These are phyloP conservation scores for Coemansia brasiliensis DNA, from an alignment of 192 early-diverging fungal genomes.

Conservation along the genomic window DNA sequence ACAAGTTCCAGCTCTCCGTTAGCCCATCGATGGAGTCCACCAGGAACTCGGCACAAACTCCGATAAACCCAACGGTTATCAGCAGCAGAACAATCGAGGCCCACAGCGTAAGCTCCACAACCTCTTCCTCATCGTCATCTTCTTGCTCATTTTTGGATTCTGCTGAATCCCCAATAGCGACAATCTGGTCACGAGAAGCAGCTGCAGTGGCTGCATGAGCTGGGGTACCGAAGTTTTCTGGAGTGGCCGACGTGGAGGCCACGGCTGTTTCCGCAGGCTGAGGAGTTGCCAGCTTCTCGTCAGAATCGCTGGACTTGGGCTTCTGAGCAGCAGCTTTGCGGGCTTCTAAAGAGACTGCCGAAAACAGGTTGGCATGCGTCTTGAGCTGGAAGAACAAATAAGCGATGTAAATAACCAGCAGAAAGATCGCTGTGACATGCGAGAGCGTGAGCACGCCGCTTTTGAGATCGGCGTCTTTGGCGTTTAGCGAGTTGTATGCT, in stretches of 20 bases:
- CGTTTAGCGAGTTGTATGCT: conserved; percentile 59
- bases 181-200: conserved; percentile 5
- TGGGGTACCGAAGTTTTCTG: background rate
- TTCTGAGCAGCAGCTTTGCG: conserved; percentile 30
- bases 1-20: conserved; percentile 66
- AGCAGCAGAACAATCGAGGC: conserved; percentile 59
- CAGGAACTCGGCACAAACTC: conserved; percentile 82
- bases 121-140: conserved; percentile 64
- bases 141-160: conserved; percentile 19
- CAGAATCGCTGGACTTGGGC: conserved; percentile 7
- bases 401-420: conserved; percentile 67
- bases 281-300: conserved; percentile 10
- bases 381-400: conserved; percentile 74
- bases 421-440: conserved; percentile 65
- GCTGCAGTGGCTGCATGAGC: background rate
- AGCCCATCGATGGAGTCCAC: conserved; percentile 82
- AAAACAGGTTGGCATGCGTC: conserved; percentile 71
- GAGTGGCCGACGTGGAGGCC: conserved; percentile 7
- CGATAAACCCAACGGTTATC: conserved; percentile 67
- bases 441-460: conserved; percentile 61
- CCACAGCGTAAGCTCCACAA: conserved; percentile 58
- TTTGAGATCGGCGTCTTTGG: conserved; percentile 44
- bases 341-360: conserved; percentile 32
- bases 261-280: conserved; percentile 13
- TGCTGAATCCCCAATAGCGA: background rate